Evolutionary conservation across 495 filamentous ascomycete species (phyloP).

Genomic region (Parathielavia hyrcaniae): DNA sequence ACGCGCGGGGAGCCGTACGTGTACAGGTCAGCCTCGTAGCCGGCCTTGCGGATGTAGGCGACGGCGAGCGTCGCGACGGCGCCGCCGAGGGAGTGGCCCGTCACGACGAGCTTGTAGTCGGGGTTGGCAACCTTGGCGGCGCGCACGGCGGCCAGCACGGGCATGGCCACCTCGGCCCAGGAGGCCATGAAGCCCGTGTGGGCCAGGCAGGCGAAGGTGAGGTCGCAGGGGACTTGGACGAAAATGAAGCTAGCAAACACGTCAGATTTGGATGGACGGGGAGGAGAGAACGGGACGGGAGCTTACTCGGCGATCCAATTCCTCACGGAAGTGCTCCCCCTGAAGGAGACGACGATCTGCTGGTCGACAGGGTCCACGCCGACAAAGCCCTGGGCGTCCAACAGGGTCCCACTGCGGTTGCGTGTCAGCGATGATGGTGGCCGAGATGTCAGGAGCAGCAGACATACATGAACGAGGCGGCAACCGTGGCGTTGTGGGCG

Average conservation of each 20-base stretch:
- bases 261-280: conserved; percentile 8
- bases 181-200: conserved; percentile 40
- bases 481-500: conserved; percentile 47
- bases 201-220: conserved; percentile 30
- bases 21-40: conserved; percentile 44
- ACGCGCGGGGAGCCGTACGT: conserved; percentile 65
- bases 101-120: conserved; percentile 49
- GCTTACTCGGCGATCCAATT: conserved; percentile 63
- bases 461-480: conserved; percentile 57
- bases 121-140: conserved; percentile 38
- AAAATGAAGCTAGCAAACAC: conserved; percentile 28
- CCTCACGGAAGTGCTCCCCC: conserved; percentile 54
- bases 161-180: conserved; percentile 32
- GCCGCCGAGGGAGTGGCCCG: conserved; percentile 65
- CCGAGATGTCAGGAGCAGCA: background rate
- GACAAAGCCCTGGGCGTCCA: conserved; percentile 65
- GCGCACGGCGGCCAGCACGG: conserved; percentile 23
- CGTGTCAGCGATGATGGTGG: conserved; percentile 1
- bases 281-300: background rate
- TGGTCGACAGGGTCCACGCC: conserved; percentile 56
- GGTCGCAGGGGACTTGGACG: conserved; percentile 28
- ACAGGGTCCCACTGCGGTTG: conserved; percentile 41
- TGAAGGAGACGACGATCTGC: conserved; percentile 62
- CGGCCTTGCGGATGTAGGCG: conserved; percentile 49
- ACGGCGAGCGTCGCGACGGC: conserved; percentile 59